Conservation (phyloP, 1,284 basidiomycete species). For the Hemileia vastatrix region DNA sequence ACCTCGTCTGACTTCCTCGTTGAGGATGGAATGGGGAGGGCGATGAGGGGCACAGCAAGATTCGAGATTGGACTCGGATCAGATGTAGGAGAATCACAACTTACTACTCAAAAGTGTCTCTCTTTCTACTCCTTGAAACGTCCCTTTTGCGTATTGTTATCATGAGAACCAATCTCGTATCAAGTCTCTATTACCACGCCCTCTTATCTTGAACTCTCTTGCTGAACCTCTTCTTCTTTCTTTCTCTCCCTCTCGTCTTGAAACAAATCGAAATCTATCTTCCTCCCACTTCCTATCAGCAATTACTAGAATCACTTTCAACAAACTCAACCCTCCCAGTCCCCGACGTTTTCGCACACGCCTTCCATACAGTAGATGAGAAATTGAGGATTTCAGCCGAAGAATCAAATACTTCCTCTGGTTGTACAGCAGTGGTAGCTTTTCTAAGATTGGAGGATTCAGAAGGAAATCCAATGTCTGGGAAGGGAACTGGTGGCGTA, state of each 20-base stretch:
- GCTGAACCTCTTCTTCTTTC: slow-evolving; percentile 6
- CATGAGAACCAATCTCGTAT: too few relatives aligned
- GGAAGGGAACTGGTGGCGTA: slow-evolving; percentile 20
- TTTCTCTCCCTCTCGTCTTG: not conserved
- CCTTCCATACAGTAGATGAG: slow-evolving; percentile 37
- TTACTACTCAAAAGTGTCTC: too few relatives aligned
- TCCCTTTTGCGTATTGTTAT: too few relatives aligned
- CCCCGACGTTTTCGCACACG: slow-evolving; percentile 38
- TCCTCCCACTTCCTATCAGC: not conserved
- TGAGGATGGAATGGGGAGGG: too few relatives aligned
- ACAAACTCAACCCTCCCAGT: slow-evolving; percentile 27
- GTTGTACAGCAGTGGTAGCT: slow-evolving; percentile 41
- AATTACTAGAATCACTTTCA: slow-evolving; percentile 31
- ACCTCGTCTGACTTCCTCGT: too few relatives aligned
- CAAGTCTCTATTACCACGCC: too few relatives aligned
- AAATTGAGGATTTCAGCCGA: slow-evolving; percentile 32
- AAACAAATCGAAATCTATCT: too few relatives aligned
- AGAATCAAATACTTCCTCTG: slow-evolving; percentile 32
- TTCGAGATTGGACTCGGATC: too few relatives aligned
- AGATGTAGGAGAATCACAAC: too few relatives aligned
- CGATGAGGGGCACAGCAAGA: too few relatives aligned
- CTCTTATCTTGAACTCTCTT: not conserved
- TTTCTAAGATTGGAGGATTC: slow-evolving; percentile 38
- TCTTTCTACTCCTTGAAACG: too few relatives aligned
- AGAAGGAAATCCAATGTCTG: slow-evolving; percentile 25